These are phyloP conservation scores for Tetrapyrgos nigripes DNA, from an alignment of 1,284 basidiomycete species.

Conservation along the genomic window DNA sequence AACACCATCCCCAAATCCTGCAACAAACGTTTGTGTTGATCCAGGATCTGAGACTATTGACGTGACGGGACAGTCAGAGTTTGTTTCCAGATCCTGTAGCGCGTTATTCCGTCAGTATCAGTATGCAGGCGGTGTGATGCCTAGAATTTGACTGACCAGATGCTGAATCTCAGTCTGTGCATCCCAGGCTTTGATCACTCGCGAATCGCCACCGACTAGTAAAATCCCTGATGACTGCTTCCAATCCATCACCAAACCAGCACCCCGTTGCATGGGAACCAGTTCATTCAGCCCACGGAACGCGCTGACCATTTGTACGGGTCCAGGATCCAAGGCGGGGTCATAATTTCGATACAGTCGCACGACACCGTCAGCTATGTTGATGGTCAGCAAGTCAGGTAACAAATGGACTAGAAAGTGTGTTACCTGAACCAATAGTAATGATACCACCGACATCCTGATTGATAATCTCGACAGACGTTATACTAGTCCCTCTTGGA, in stretches of 20 bases:
- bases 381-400: constrained; percentile 11
- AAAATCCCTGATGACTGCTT: constrained; percentile 89
- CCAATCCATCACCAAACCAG: constrained; percentile 93
- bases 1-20: constrained; percentile 93
- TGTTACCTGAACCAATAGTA: constrained; percentile 84
- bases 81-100: constrained; percentile 83
- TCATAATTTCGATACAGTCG: constrained; percentile 94
- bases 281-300: constrained; percentile 91
- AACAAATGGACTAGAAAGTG: not conserved
- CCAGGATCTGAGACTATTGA: constrained; percentile 84
- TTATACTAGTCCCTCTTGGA: constrained; percentile 82
- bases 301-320: constrained; percentile 88
- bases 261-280: constrained; percentile 73
- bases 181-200: constrained; percentile 93
- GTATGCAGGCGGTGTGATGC: not conserved
- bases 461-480: constrained; percentile 93
- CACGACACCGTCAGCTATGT: constrained; percentile 87
- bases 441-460: constrained; percentile 95
- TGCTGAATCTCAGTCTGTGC: constrained; percentile 89
- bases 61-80: constrained; percentile 90
- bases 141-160: constrained; percentile 56
- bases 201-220: constrained; percentile 91
- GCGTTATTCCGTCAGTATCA: too few species aligned
- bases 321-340: constrained; percentile 64
- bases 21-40: constrained; percentile 83